Evolutionary conservation across 23 red algal species (phyloP), one percentile per base, ranked within the genome.

Genomic region (Gracilariopsis chorda): DNA sequence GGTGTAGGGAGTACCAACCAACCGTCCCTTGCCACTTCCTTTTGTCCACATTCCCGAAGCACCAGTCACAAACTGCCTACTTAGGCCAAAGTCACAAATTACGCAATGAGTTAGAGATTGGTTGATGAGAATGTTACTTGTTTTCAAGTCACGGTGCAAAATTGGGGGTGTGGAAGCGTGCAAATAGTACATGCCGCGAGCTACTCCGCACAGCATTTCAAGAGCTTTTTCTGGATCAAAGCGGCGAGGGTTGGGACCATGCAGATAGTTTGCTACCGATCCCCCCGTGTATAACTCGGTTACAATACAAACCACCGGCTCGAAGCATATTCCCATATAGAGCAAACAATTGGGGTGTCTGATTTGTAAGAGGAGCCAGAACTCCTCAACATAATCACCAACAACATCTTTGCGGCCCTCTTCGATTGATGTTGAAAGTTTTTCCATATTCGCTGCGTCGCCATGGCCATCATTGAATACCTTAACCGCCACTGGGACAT

Each of bases 41-140:
- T 43, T 68, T 7, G 49, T 32, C 27, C 65, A 30, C 40, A 84
- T 35, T 21, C 85, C 47, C 46, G 88, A 92, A 17, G 88, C 88
- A 37, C 73, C 77, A 25, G 33, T 62, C 23, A 88, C 92, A 68
- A 79, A 84, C n/a, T 95, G 71, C 21, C 86, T 69, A 40, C 85
- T 92, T 10, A 98, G 82, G 20, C 96, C 96, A 83, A 98, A 98
- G 53, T 98, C 96, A 51, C 96, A 98, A 74, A 98, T 98, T 11
- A 94, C 96, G 16, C 83, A 86, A 67, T 94, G 96, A 57, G 74
- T 95, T 16, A 95, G 19, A 29, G 82, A 36, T 84, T 83, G 67
- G 77, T 98, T 92, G 39, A 98, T 78, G 46, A 98, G 86, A 61
- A 98, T 93, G 86, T 98, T 98, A 59, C 92, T 95, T 43, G 96